Base-by-base conservation (phyloP, 106 monocot species). In the Alisma plantagoaquatica region DNA sequence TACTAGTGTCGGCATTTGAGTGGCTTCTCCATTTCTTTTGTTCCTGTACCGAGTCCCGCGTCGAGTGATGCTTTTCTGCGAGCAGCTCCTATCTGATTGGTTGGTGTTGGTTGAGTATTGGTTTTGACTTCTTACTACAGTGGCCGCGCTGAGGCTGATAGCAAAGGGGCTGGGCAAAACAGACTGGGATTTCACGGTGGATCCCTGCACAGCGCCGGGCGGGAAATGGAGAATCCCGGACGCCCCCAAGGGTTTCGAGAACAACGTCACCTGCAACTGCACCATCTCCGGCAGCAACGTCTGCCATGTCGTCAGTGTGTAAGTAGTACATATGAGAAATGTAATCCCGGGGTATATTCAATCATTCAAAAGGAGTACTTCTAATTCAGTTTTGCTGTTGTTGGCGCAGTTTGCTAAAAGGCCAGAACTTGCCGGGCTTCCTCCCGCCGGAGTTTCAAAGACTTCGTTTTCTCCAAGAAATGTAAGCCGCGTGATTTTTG, bases 151-250 rank as follows among this genome's bases (percentile, higher is more conserved):
- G 7, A 14, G 21, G 29, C 47, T 24, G 21, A 74, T 90, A 10
- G 79, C 77, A 1, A 43, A 29, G 49, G 49, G 56, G 38, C 3
- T 90, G 32, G 71, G 74, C 27, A 76, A 73, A 48, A 49, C 29
- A 19, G 41, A 71, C 29, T 84, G 89, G 89, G 54, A 90, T 24
- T 90, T 90, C 68, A 28, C 19, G 18, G 70, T 73, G 16, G 80
- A 83, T 71, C 89, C 89, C 0, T 90, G 89, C 62, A 60, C 53
- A 32, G 62, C 68, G 29, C 6, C 10, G 2, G 26, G 19, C 20
- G 65, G 62, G 2, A 66, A 71, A 16, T 87, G 81, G 81, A 59
- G 10, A 5, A 43, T 67, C 17, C 46, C 56, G 9, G 18, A 70
- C 20, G 35, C 67, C 10, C 26, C 17, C 0, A 73, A 61, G 26